phyloP scores from a whole-genome alignment of 441 rosid species.

The Croton setiger region DNA sequence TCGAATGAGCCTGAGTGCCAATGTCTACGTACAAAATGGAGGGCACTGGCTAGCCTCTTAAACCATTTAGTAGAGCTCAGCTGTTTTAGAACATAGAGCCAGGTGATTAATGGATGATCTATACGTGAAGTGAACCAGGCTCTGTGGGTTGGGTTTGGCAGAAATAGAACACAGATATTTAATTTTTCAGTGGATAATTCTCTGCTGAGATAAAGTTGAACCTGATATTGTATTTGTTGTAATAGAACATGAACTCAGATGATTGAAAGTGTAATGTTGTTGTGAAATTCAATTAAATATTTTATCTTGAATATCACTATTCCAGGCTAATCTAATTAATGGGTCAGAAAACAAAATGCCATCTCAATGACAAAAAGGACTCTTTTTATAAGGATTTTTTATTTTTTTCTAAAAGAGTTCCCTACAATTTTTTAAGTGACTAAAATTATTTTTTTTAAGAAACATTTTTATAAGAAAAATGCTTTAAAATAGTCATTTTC shows the following conservation, averaged over 20 bases:
- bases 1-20: not conserved
- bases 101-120: not conserved
- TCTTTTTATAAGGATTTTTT: no score
- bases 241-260: slow-evolving; percentile 13
- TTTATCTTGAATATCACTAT: not conserved
- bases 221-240: not conserved
- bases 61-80: slow-evolving; percentile 9
- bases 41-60: not conserved
- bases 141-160: not conserved
- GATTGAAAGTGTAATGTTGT: slow-evolving; percentile 1
- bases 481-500: no score
- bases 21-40: not conserved
- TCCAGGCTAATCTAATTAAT: no score
- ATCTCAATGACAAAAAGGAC: no score
- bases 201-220: slow-evolving; percentile 17
- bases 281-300: slow-evolving; percentile 11
- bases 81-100: slow-evolving; percentile 5
- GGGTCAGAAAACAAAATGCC: no score
- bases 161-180: not conserved
- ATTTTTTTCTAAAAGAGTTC: no score
- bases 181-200: slow-evolving; percentile 4
- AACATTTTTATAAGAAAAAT: no score
- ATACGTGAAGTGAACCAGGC: not conserved
- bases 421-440: no score
- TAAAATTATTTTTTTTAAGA: no score